Evolutionary conservation across 495 filamentous ascomycete genomes (phyloP), one percentile per base, ranked within the genome.

Genomic region (Penicillium manginii): DNA sequence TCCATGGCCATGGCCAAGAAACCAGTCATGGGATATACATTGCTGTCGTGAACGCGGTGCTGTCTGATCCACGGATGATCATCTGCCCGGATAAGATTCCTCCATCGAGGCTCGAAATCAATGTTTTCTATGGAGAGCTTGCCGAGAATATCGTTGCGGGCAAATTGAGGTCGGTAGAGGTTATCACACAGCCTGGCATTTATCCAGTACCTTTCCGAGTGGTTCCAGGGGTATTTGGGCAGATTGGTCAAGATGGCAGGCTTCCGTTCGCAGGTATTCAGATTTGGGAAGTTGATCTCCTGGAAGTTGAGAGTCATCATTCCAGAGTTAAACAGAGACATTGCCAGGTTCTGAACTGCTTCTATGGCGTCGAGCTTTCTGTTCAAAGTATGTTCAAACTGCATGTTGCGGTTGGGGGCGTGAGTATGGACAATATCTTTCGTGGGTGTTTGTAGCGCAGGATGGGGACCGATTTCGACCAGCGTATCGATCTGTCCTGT

Each of bases 401-500:
- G 53, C 31, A 71, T 53, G 14, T 50, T 54, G 2, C 42, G 46
- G 1, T 50, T 49, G 0, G 54, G 51, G 10, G 57, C 55, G 15
- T 59, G 31, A 7, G 58, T 59, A 52, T 74, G 62, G 1, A 58
- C 54, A 40, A 76, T 78, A 12, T 80, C 68, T 5, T 69, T 72
- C 12, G 80, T 66, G 0, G 83, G 81, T 1, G 70, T 70, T 49
- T 83, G 76, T 0, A 92, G 73, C 0, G 87, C 84, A 8, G 78
- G 71, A 57, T 91, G 88, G 18, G 89, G 86, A 0, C 89, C 88
- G 21, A 89, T 72, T 59, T 90, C 87, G 17, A 90, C 50, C 4
- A 89, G 62, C 0, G 74, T 61, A 54, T 68, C 52, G 19, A 72
- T 57, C n/a, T 57, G 57, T 1, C 21, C 50, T 18, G 31, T 32